Conservation (phyloP, 1,284 basidiomycete genomes). For the Schizophyllum amplum region DNA sequence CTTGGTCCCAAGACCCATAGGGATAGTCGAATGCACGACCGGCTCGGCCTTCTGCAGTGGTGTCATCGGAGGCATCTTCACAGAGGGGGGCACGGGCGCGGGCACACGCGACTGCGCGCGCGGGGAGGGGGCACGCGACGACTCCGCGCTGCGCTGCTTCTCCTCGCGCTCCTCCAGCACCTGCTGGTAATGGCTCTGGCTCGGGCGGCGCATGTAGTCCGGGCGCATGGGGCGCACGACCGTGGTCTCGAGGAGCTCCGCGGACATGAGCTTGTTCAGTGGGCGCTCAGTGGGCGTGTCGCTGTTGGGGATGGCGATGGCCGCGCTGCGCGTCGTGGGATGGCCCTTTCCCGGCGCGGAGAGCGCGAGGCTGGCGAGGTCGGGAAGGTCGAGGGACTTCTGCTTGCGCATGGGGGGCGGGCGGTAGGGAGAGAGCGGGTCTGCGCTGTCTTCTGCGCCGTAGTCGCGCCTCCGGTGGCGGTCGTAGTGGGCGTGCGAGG, state of each 20-base stretch:
- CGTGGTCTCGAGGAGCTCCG: not conserved
- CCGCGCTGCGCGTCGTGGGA: conserved; percentile 11
- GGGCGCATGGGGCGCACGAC: not conserved
- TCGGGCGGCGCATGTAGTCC: not conserved
- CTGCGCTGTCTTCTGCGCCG: not conserved
- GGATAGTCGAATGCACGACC: not conserved
- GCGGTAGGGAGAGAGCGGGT: not conserved
- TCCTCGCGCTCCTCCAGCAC: not conserved
- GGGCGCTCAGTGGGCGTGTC: not conserved
- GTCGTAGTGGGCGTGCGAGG: not conserved
- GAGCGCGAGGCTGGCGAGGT: conserved; percentile 59
- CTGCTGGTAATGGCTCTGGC: not conserved
- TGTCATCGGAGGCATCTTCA: not conserved
- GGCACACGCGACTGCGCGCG: not conserved
- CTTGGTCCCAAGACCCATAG: not conserved
- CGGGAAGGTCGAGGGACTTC: conserved; percentile 67
- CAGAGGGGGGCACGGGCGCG: not conserved
- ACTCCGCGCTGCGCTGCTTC: not conserved
- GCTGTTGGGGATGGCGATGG: conserved; percentile 9
- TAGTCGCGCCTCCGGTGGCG: not conserved
- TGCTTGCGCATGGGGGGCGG: not conserved
- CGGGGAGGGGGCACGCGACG: not conserved
- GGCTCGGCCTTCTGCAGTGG: not conserved
- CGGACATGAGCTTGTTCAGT: not conserved
- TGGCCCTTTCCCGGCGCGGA: conserved; percentile 17